Evolutionary conservation across 345 rosid genomes (phyloP), one percentile per base, ranked within the genome.

Genomic region (Syzygium oleosum): DNA sequence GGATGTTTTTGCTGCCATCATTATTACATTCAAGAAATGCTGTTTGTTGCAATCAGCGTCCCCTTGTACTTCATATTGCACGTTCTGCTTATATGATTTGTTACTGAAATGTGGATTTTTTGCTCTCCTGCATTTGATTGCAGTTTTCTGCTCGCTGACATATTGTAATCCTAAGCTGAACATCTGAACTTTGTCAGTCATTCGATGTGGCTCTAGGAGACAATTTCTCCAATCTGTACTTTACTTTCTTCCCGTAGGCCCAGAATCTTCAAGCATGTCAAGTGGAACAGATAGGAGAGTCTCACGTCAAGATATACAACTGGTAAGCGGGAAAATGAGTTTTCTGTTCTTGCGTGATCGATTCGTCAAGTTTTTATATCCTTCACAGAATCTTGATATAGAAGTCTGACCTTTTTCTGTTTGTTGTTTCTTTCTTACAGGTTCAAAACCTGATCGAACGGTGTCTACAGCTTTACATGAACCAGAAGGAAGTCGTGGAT

Each of bases 381-480:
- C 86, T 17, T 83, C 51, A 12, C 43, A 8, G 59, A 56, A 52
- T 63, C 54, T 86, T n/a, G 41, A 14, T 84, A 43, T 22, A 86
- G 52, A 84, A 51, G 12, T 41, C 2, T 87, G 63, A 84, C 53
- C 46, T 29, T 38, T n/a, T 55, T 55, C 84, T 52, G 56, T 90
- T 16, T 25, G 31, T 27, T 41, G 43, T 87, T 29, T 63, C 84
- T 88, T 91, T 63, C 84, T 88, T 91, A 85, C 93, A 98, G 99
- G 99, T 98, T 88, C 98, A 97, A 88, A 97, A 96, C 92, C 95
- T 98, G 43, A 98, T 98, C 86, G 99, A 98, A 88, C 89, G 99
- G 84, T 98, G 99, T 86, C 96, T 98, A 85, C 99, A 98, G 88
- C 92, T 98, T 58, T 96, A 98, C 93, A 98, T 97, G 99, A 96